phyloP scores from a whole-genome alignment of 257 asterid genomes.

The Echium plantagineum region DNA sequence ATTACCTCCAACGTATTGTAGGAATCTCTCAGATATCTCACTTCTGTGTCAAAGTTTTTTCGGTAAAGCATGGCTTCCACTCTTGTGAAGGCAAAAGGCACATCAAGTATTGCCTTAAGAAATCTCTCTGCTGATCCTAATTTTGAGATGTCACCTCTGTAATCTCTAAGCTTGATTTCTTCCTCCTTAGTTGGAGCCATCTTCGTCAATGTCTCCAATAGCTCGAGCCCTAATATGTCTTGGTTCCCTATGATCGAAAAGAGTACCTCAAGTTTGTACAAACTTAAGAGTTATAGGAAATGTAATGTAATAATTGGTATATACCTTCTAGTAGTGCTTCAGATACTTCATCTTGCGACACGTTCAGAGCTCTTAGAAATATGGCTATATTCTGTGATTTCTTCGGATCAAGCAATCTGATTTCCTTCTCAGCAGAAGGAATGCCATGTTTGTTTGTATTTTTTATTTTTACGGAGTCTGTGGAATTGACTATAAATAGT shows the following conservation, averaged over 20 bases:
- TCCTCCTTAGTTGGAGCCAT: conserved; percentile 99
- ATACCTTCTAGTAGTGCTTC: conserved; percentile 88
- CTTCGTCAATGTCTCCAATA: conserved; percentile 86
- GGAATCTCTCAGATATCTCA: conserved; percentile 62
- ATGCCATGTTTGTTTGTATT: conserved; percentile 31
- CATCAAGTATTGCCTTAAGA: conserved; percentile 70
- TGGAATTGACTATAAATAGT: conserved; percentile 63
- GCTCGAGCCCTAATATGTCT: conserved; percentile 88
- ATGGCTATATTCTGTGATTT: conserved; percentile 96
- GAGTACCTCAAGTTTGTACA: neutral
- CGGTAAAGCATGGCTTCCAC: conserved; percentile 92
- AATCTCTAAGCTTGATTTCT: conserved; percentile 76
- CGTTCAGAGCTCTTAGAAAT: conserved; percentile 79
- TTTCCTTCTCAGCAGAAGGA: conserved; percentile 51
- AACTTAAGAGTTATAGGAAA: neutral
- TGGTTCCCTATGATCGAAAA: conserved; percentile 53
- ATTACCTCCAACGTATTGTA: conserved; percentile 83
- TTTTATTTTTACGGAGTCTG: conserved; percentile 47
- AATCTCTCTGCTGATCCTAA: conserved; percentile 91
- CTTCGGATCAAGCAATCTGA: conserved; percentile 88
- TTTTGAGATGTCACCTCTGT: conserved; percentile 53
- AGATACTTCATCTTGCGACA: conserved; percentile 78
- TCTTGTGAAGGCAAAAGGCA: conserved; percentile 86
- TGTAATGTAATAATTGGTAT: conserved; percentile 7
- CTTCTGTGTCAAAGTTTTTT: conserved; percentile 84